Percentiles rank a stretch among this genome's conserved stretches.
Conservation (phyloP, 1,139 yeast species). For the Hemisphaericaspora xylanilytica region DNA sequence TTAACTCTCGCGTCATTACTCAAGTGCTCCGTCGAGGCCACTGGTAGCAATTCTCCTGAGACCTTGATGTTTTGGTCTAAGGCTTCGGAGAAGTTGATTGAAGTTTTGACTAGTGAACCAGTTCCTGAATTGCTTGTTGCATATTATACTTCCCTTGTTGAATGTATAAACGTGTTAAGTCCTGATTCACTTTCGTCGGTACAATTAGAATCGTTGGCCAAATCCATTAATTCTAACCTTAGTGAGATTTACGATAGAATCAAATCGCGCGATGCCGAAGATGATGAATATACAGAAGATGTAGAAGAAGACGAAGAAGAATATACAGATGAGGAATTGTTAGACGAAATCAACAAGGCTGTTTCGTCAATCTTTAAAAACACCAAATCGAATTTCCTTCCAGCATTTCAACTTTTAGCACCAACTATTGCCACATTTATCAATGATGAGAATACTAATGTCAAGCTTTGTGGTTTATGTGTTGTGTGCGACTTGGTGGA, state of each 20-base stretch:
- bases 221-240: conserved; percentile 60
- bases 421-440: conserved; percentile 57
- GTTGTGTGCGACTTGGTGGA: conserved; percentile 80
- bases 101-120: conserved; percentile 73
- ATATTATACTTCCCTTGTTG: conserved; percentile 70
- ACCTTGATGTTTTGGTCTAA: conserved; percentile 69
- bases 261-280: conserved; percentile 65
- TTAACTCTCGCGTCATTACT: conserved; percentile 77
- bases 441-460: conserved; percentile 62
- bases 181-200: conserved; percentile 54
- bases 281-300: conserved; percentile 71
- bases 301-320: conserved; percentile 80
- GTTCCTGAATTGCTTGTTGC: conserved; percentile 79
- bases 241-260: conserved; percentile 70
- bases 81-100: conserved; percentile 65
- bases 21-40: conserved; percentile 63
- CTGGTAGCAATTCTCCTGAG: conserved; percentile 55
- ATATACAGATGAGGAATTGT: conserved; percentile 82
- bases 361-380: conserved; percentile 72
- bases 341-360: conserved; percentile 82
- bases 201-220: conserved; percentile 59
- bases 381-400: conserved; percentile 56
- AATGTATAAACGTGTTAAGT: conserved; percentile 67
- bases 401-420: conserved; percentile 58
- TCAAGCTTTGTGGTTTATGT: conserved; percentile 77